Conservation (phyloP, 352 stramenopile genomes). For the Elongisporangium anandrum region DNA sequence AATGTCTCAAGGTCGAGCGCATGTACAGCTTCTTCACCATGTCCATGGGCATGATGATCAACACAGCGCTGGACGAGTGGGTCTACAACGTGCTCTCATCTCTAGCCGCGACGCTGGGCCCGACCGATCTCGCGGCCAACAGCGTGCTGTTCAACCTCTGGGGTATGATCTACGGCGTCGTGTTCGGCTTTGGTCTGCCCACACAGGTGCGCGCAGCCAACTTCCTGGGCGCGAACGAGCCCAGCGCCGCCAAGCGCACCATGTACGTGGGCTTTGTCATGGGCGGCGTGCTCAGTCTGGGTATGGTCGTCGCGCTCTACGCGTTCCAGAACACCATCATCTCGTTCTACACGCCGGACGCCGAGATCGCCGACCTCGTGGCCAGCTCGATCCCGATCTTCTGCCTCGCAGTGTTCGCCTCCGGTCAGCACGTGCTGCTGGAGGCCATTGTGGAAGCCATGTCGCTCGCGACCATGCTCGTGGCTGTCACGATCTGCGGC, state of each 20-base stretch:
- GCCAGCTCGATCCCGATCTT: constrained; percentile 63
- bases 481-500: constrained; percentile 60
- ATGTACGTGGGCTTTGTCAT: constrained; percentile 64
- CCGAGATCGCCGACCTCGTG: constrained; percentile 41
- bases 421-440: constrained; percentile 69
- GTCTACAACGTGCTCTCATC: constrained; percentile 76
- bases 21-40: constrained; percentile 59
- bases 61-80: constrained; percentile 75
- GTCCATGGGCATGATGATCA: constrained; percentile 75
- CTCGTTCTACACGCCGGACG: constrained; percentile 62
- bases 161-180: constrained; percentile 78
- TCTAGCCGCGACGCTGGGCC: constrained; percentile 54
- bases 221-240: constrained; percentile 66
- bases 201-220: constrained; percentile 77
- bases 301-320: constrained; percentile 44
- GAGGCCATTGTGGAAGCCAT: constrained; percentile 77
- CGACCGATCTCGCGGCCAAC: constrained; percentile 67
- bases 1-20: constrained; percentile 60
- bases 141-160: constrained; percentile 82
- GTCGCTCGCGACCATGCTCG: constrained; percentile 64
- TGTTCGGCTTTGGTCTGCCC: constrained; percentile 77
- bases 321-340: constrained; percentile 45
- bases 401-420: constrained; percentile 69
- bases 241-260: constrained; percentile 46
- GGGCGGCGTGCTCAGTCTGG: constrained; percentile 38